Percentiles rank a stretch among this genome's conserved stretches.
Conservation (phyloP, 2,329 filamentous ascomycete genomes). For the Alternaria brassicae region DNA sequence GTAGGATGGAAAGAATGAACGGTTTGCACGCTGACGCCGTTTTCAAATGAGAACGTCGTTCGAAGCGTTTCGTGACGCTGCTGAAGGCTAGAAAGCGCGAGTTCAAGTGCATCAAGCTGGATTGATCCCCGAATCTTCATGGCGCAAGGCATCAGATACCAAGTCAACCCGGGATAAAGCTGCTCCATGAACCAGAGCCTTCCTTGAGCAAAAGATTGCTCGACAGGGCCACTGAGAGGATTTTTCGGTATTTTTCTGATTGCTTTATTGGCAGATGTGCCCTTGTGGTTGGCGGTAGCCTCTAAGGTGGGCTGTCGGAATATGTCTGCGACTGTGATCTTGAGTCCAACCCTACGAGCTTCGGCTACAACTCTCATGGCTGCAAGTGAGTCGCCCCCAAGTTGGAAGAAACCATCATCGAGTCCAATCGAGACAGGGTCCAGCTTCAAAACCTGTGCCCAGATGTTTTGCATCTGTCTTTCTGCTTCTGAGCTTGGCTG, state of each 20-base stretch:
- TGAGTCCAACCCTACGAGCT: background rate
- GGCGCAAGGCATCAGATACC: background rate
- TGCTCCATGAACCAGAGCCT: slow-evolving; percentile 9
- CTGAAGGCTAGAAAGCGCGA: background rate
- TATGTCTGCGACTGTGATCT: background rate
- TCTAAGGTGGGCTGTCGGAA: background rate
- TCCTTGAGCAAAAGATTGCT: slow-evolving; percentile 2
- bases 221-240: background rate
- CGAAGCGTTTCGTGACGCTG: slow-evolving; percentile 5
- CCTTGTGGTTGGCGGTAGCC: background rate
- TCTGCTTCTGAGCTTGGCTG: background rate
- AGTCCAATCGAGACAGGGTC: slow-evolving; percentile 6
- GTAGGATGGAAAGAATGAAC: background rate
- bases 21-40: background rate
- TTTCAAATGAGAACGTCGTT: background rate
- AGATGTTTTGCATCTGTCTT: background rate
- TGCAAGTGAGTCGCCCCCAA: slow-evolving; percentile 19
- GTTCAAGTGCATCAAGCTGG: background rate
- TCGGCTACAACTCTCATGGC: slow-evolving; percentile 18
- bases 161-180: slow-evolving; percentile 1
- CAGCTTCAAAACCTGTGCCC: slow-evolving; percentile 9
- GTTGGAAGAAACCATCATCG: slow-evolving; percentile 21
- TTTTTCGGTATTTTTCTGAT: background rate
- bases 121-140: background rate
- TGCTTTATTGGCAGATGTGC: background rate